Conservation (phyloP, 2,329 filamentous ascomycete species). For the Fusarium anthophilum region DNA sequence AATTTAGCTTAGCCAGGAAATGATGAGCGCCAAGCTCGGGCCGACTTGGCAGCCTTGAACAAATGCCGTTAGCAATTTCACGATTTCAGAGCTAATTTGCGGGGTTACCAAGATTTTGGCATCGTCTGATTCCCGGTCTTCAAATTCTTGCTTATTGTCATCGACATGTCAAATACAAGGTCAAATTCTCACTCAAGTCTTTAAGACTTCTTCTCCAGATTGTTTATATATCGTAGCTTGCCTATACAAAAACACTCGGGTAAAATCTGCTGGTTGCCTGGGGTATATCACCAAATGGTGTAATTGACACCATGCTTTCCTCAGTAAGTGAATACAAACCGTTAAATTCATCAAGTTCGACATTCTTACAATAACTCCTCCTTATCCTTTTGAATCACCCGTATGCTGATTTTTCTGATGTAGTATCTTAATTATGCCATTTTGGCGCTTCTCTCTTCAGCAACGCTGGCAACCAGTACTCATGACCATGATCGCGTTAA, state of each 20-base stretch:
- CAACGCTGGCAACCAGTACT: not conserved
- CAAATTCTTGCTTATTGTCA: not conserved
- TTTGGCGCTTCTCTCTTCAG: not conserved
- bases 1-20: not conserved
- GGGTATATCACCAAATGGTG: not conserved
- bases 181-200: fast-evolving
- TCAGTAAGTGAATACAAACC: not conserved
- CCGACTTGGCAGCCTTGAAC: not conserved
- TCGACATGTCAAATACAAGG: fast-evolving
- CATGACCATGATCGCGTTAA: not conserved
- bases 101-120: not conserved
- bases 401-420: not conserved
- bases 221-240: fast-evolving
- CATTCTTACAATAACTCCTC: not conserved
- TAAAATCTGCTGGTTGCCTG: fast-evolving
- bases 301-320: fast-evolving
- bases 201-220: too few relatives aligned
- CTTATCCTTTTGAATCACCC: fast-evolving
- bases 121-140: not conserved
- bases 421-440: not conserved
- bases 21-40: not conserved
- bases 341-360: not conserved
- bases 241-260: fast-evolving
- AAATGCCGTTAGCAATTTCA: not conserved
- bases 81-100: not conserved